Base-by-base conservation (phyloP, 371 early-diverging fungal genomes). In the Rhizopus arrhizus region DNA sequence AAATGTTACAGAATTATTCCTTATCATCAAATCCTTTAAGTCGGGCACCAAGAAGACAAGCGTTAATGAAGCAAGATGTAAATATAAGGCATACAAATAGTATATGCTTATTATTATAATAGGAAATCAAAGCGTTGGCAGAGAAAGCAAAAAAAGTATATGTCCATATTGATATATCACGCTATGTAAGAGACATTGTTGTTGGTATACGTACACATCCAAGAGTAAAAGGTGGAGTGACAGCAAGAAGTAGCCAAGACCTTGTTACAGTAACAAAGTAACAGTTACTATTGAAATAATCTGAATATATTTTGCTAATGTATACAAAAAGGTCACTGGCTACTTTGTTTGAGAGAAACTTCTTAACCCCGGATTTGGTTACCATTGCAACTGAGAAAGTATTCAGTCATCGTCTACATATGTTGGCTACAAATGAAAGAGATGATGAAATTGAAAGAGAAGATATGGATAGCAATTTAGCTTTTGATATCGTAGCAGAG, bases 121-220 rank as follows among this genome's bases (percentile, higher is more conserved):
- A 84, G 77, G 87, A 86, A 61, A 78, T 84, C 57, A 78, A 81
- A 45, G 65, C 68, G 1, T 57, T 86, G n/a, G 63, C 77, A 7
- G 73, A 72, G 40, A 66, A 73, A 28, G 78, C 83, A 41, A 68
- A 64, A n/a, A 61, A 49, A n/a, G 83, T 86, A 2, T 68, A 82
- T 40, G 70, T 86, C 15, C 75, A 81, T 58, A 84, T 80, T 53
- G 87, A 86, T 43, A 81, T 86, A 51, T 78, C 74, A 32, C 61
- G 85, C 3, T 86, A 85, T 46, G 81, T 86, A 35, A 69, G 87
- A 12, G 87, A 86, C 67, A 81, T 86, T 46, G 78, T 86, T 3
- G 85, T 86, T 7, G 85, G 81, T 10, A 62, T 86, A 22, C 78
- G 87, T 9, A 84, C 84, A 5, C 87, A 86, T 61, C 83, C 83